These are phyloP conservation scores for Schizochytrium sp. DNA, from an alignment of 108 stramenopile genomes.

Conservation along the genomic window DNA sequence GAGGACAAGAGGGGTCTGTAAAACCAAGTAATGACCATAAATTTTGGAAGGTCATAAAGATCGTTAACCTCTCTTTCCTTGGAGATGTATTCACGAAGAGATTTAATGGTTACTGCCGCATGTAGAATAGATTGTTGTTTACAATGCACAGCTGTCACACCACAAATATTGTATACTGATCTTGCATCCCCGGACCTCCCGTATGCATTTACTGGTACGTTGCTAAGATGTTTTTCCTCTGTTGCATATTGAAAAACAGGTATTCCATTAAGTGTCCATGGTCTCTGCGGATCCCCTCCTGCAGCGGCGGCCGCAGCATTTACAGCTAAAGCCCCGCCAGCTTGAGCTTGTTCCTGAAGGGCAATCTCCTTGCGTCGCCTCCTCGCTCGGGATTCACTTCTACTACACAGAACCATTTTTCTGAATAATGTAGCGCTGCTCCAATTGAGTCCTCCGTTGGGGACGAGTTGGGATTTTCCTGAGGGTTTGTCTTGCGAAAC, in stretches of 20 bases:
- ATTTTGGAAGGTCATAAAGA: not conserved
- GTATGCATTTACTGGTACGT: not conserved
- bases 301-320: not conserved
- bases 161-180: not conserved
- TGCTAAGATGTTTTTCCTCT: not conserved
- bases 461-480: too few species aligned
- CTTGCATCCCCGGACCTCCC: not conserved
- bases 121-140: not conserved
- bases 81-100: not conserved
- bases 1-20: not conserved
- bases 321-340: not conserved
- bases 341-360: not conserved
- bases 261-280: not conserved
- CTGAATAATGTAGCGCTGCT: too few species aligned
- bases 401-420: too few species aligned
- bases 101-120: not conserved
- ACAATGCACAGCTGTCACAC: not conserved
- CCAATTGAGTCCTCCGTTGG: too few species aligned
- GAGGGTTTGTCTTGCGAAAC: too few species aligned
- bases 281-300: not conserved
- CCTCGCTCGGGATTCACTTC: not conserved
- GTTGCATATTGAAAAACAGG: not conserved
- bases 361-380: slow-evolving; percentile 1
- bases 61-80: not conserved
- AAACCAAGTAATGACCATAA: not conserved